Evolutionary conservation across 164 flowering plant species (phyloP), one percentile per base, ranked within the genome.

Genomic region (Euptelea pleiosperma): DNA sequence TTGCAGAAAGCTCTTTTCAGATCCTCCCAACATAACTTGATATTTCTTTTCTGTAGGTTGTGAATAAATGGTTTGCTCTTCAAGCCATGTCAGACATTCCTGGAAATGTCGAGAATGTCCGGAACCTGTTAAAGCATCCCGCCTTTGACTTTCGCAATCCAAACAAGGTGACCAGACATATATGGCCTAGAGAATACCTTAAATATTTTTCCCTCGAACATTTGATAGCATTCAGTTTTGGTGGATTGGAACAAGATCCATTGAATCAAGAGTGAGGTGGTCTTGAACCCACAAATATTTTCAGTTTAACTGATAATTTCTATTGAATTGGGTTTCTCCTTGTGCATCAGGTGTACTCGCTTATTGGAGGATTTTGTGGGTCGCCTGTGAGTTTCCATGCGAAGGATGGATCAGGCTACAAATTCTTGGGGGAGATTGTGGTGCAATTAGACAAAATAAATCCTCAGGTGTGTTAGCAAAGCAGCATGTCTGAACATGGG

Each of bases 391-490:
- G 83, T 68, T 88, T 93, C 81, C 97, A 93, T 65, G 87, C 96
- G 14, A 90, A 88, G 70, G 99, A 93, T 76, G 99, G 99, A 10
- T 88, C 95, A 14, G 97, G 99, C 60, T 90, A 90, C 74, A 77
- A 71, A 66, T 88, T 90, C 74, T 72, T 93, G 84, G 99, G 99
- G 15, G 97, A 90, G 30, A 39, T 90, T 7, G 99, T 90, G 48
- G 73, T 90, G 57, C 83, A 93, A 63, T 82, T 93, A n/a, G 99
- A 93, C 81, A 88, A 86, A 76, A 19, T 93, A 25, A 93, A 93
- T 66, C 97, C 99, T 71, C 99, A 88, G 95, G 98, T 91, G 9
- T 42, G 55, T 49, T n/a, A 34, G 11, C 49, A 30, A 24, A 31
- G 22, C n/a, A n/a, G n/a, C n/a, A n/a, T n/a, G n/a, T n/a, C n/a